Percentiles rank a stretch among this genome's conserved stretches.
Conservation (phyloP, 2,329 filamentous ascomycete species). For the Pezicula neosporulosa region DNA sequence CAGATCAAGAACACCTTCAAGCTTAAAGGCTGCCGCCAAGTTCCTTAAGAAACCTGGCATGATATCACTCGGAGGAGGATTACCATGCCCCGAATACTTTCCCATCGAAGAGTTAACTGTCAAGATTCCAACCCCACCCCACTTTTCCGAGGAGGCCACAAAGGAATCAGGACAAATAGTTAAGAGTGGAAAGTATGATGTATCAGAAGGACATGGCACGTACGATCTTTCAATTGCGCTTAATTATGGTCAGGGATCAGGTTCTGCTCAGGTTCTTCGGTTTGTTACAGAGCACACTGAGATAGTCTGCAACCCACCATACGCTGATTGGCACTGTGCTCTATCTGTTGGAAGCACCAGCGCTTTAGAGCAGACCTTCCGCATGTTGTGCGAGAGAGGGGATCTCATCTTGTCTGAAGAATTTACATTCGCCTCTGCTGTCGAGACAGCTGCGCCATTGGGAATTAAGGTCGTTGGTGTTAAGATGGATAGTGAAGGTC, state of each 20-base stretch:
- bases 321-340: conserved; percentile 84
- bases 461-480: conserved; percentile 59
- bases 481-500: conserved; percentile 63
- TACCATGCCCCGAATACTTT: conserved; percentile 88
- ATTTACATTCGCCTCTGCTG: conserved; percentile 78
- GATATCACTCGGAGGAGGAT: conserved; percentile 88
- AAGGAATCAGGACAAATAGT: conserved; percentile 56
- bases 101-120: conserved; percentile 79
- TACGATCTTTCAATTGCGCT: conserved; percentile 83
- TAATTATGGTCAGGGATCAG: conserved; percentile 89
- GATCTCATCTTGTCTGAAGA: conserved; percentile 85
- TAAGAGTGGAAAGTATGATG: conserved; percentile 80
- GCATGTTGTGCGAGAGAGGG: conserved; percentile 74
- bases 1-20: conserved; percentile 56
- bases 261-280: conserved; percentile 81
- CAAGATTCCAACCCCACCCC: conserved; percentile 65
- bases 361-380: conserved; percentile 76
- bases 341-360: conserved; percentile 85
- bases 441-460: conserved; percentile 61
- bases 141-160: conserved; percentile 69
- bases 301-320: conserved; percentile 81
- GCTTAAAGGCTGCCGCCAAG: conserved; percentile 79
- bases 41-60: conserved; percentile 76
- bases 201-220: conserved; percentile 49
- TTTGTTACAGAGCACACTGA: conserved; percentile 96